Base-by-base conservation (phyloP, 2,329 filamentous ascomycete species). In the Akanthomyces muscarius region DNA sequence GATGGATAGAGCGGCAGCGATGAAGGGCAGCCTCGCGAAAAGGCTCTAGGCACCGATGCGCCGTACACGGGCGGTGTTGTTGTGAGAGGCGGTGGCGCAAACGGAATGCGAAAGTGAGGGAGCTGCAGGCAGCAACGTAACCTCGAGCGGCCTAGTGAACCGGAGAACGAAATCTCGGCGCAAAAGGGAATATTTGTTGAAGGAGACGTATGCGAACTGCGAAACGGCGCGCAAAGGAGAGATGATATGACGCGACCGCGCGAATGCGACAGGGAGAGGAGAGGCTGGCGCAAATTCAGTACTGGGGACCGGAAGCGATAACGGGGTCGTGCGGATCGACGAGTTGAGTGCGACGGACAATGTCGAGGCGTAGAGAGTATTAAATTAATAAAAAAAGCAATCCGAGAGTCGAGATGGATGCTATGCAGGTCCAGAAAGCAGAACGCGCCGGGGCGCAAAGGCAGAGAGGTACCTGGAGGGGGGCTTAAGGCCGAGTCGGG, bases 401-500 rank as follows among this genome's bases (percentile, higher is more conserved):
- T 38, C 18, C n/a, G 28, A 18, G 0, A 4, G 47, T 21, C 14
- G 28, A 41, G 25, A 41, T 44, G 47, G 36, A 53, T 44, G 47
- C 36, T 52, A 23, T 53, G 38, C 44, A 56, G 53, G 45, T 25
- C 14, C 45, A 51, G 45, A 14, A 25, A 52, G 36, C 53, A 63
- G 53, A 52, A 62, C 48, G 60, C 60, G 60, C 52, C 58, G 25
- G 48, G 58, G 48, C 58, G 58, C 58, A 61, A 52, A 45, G 38
- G 50, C n/a, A 30, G 45, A 36, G 45, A 63, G 47, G 53, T 44
- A 45, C 53, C 53, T 41, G 36, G 51, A 53, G 52, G 48, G 50
- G 53, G 56, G 55, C 55, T 58, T n/a, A 63, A 54, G 62, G 25
- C 62, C 48, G 62, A 50, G 62, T 63, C 66, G 69, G 51, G 60